These are phyloP conservation scores for Lophium mytilinum DNA, from an alignment of 495 filamentous ascomycete genomes.

Conservation along the genomic window DNA sequence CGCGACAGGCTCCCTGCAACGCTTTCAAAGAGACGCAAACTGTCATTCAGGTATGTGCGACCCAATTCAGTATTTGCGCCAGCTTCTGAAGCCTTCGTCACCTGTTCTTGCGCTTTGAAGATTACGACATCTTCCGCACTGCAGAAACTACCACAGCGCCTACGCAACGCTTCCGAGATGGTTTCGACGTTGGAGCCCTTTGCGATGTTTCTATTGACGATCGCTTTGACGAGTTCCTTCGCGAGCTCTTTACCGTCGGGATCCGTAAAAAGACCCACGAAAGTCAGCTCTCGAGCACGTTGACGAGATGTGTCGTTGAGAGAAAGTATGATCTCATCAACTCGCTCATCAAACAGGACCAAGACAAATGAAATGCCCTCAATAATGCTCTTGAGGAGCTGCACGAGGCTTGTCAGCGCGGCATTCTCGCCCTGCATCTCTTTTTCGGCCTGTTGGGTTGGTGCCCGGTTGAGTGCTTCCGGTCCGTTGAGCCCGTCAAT, in stretches of 20 bases:
- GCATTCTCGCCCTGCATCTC: slow-evolving; percentile 88
- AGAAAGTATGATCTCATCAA: slow-evolving; percentile 77
- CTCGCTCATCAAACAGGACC: slow-evolving; percentile 85
- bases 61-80: slow-evolving; percentile 64
- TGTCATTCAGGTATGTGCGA: slow-evolving; percentile 80
- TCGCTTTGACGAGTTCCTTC: slow-evolving; percentile 92
- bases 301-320: slow-evolving; percentile 61
- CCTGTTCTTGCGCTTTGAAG: slow-evolving; percentile 93
- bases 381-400: slow-evolving; percentile 74
- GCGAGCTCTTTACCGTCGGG: slow-evolving; percentile 78
- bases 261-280: slow-evolving; percentile 75
- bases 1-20: slow-evolving; percentile 73
- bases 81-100: slow-evolving; percentile 77
- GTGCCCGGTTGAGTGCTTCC: slow-evolving; percentile 60
- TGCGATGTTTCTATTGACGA: slow-evolving; percentile 94
- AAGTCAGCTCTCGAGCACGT: slow-evolving; percentile 68
- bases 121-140: slow-evolving; percentile 92
- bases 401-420: slow-evolving; percentile 74
- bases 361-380: slow-evolving; percentile 94
- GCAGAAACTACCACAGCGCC: slow-evolving; percentile 93
- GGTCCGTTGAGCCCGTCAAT: slow-evolving; percentile 89
- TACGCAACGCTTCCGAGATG: slow-evolving; percentile 81
- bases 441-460: slow-evolving; percentile 78
- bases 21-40: slow-evolving; percentile 75
- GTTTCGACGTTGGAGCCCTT: slow-evolving; percentile 95